These are phyloP conservation scores for Protomyces pachydermus DNA, from an alignment of 1,139 yeast genomes.

Conservation along the genomic window DNA sequence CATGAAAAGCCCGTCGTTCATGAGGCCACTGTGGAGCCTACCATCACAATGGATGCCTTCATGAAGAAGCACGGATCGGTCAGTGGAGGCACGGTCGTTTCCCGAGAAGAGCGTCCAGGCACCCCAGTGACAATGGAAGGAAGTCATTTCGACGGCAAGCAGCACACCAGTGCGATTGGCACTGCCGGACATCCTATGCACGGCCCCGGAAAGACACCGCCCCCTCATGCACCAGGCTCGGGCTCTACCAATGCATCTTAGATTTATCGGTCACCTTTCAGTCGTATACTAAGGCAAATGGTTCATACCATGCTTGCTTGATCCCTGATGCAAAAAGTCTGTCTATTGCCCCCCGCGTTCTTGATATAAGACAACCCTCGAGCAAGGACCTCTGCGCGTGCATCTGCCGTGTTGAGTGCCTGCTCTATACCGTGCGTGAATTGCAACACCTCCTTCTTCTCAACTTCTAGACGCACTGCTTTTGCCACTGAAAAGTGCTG, in stretches of 20 bases:
- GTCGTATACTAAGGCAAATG: neutral
- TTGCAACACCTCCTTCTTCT: slow-evolving; percentile 14
- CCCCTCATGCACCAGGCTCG: too few relatives aligned
- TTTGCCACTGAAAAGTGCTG: slow-evolving; percentile 4
- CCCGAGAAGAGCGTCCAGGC: neutral
- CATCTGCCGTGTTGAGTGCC: slow-evolving; percentile 10
- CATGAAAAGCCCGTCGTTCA: neutral
- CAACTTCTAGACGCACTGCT: slow-evolving; percentile 7
- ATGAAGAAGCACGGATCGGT: neutral
- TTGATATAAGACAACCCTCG: slow-evolving; percentile 11
- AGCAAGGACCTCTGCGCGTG: slow-evolving; percentile 4
- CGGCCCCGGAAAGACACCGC: too few relatives aligned
- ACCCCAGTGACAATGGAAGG: neutral
- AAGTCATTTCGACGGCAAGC: neutral
- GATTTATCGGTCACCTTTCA: too few relatives aligned
- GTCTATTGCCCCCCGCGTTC: neutral
- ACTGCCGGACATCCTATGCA: neutral
- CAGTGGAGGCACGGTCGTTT: neutral
- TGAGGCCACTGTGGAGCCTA: neutral
- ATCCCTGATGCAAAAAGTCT: neutral
- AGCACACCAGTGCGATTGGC: neutral
- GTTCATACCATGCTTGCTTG: neutral
- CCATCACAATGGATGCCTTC: neutral
- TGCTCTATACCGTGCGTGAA: slow-evolving; percentile 24
- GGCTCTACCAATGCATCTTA: too few relatives aligned